Base-by-base conservation (phyloP, 352 stramenopile genomes). In the Phytophthora pisi region DNA sequence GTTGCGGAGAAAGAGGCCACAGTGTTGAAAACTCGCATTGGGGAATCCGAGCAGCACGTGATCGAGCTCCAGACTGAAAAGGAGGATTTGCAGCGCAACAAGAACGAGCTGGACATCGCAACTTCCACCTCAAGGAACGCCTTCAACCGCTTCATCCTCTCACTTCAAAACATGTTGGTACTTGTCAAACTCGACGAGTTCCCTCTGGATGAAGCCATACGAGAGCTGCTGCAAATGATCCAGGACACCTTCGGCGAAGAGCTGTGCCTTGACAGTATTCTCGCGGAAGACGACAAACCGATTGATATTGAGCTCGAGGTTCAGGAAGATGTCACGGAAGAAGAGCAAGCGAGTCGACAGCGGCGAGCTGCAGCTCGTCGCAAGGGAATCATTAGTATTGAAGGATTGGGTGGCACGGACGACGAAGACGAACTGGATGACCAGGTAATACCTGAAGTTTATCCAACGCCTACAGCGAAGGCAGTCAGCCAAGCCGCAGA, bases 151-250 rank as follows among this genome's bases (percentile, higher is more conserved):
- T 91, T 92, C 30, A 73, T 91, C n/a, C 70, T 77, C 1, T 71
- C 84, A 1, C 68, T 92, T 38, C 78, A 92, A 57, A 77, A 84
- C 23, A 88, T 96, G 62, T 50, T 96, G 16, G 74, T 76, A 34
- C 68, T 92, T 2, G 87, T 93, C 10, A 93, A 93, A 13, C 54
- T 84, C 11, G 82, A 95, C 46, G 86, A 92, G 50, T 92, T 90
- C 31, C 84, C 85, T 4, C 67, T 93, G 7, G 88, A 96, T 18
- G 88, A 96, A 72, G 88, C 81, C 0, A 61, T 93, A 1, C 84
- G 82, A 47, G 81, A 94, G 50, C 40, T 94, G n/a, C 45, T 94
- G 7, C 79, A 74, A 23, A 74, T 93, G 72, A 58, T 89, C 0
- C 68, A 77, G 26, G 81, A 88, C 9, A 86, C 76, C 4, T 93